Conservation (phyloP, 805 yeast genomes). For the Kodamaea restingae region DNA sequence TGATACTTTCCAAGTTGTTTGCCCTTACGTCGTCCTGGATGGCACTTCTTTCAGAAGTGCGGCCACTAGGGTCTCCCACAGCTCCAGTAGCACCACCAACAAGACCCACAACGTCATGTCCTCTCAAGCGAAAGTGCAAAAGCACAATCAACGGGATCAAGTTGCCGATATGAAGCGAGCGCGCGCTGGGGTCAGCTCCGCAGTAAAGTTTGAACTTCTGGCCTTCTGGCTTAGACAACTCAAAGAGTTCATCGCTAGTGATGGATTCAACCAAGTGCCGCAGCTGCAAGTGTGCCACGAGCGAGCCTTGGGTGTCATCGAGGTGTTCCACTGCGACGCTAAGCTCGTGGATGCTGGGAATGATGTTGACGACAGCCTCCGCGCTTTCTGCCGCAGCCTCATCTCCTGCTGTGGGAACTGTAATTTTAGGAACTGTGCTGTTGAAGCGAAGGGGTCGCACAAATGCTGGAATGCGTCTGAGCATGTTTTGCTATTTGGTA, state of each 20-base stretch:
- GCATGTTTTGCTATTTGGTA: too few relatives aligned
- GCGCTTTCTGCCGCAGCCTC: constrained; percentile 7
- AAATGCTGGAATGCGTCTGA: not conserved
- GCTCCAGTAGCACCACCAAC: constrained; percentile 95
- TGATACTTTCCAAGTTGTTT: constrained; percentile 56
- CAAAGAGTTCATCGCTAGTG: constrained; percentile 35
- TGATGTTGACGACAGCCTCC: constrained; percentile 20
- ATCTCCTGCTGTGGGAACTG: constrained; percentile 6
- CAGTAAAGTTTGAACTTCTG: constrained; percentile 64
- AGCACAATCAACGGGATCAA: constrained; percentile 81
- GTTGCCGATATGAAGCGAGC: constrained; percentile 86
- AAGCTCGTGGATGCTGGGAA: constrained; percentile 33
- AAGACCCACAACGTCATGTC: constrained; percentile 77
- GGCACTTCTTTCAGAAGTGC: constrained; percentile 65
- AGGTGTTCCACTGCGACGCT: constrained; percentile 16
- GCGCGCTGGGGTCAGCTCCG: constrained; percentile 96
- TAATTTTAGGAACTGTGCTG: not conserved
- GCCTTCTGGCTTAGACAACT: constrained; percentile 23
- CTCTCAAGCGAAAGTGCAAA: constrained; percentile 77
- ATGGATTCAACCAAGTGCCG: constrained; percentile 36
- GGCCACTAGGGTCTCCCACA: constrained; percentile 96
- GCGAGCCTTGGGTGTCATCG: constrained; percentile 24
- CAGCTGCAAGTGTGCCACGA: constrained; percentile 34
- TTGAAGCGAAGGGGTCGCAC: constrained; percentile 2
- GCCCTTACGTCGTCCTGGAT: constrained; percentile 51